Percentiles rank a stretch among this genome's conserved stretches.
Evolutionary conservation across 176 grass and related monocot genomes (phyloP).

Genomic region (Carex kokanica): DNA sequence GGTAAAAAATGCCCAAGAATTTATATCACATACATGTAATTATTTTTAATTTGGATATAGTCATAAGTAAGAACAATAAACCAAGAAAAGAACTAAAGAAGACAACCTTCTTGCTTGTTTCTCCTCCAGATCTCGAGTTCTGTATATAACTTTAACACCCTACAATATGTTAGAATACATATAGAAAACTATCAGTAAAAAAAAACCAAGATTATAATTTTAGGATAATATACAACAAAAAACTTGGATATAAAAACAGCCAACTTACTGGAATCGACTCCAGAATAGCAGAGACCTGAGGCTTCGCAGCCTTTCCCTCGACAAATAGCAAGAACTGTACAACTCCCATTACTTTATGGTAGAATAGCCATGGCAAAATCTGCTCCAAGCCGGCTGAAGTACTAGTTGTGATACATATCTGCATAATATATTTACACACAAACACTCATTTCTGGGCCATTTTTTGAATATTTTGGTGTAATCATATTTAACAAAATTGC

Average conservation of each 20-base stretch:
- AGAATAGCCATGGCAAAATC: conserved; percentile 93
- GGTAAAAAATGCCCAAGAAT: conserved; percentile 8
- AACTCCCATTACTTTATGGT: conserved; percentile 87
- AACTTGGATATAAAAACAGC: neutral
- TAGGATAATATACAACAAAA: neutral
- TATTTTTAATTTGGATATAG: neutral
- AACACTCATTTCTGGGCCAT: neutral
- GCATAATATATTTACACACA: conserved; percentile 1
- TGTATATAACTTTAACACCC: conserved; percentile 92
- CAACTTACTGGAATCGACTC: conserved; percentile 72
- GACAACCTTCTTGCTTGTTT: conserved; percentile 70
- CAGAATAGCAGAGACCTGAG: conserved; percentile 60
- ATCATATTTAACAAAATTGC: neutral
- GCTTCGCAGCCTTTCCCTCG: conserved; percentile 84
- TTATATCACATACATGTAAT: neutral
- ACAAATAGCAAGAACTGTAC: conserved; percentile 86
- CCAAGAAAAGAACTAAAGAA: conserved; percentile 3
- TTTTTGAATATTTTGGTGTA: conserved; percentile 4
- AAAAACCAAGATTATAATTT: neutral
- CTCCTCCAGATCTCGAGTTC: conserved; percentile 79
- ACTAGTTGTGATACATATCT: conserved; percentile 82
- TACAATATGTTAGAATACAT: conserved; percentile 28
- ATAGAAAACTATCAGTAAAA: neutral
- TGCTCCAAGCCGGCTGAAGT: conserved; percentile 88
- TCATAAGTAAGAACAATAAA: neutral